Conservation (phyloP, 148 eudicot species). For the Chenopodium berlandieri region DNA sequence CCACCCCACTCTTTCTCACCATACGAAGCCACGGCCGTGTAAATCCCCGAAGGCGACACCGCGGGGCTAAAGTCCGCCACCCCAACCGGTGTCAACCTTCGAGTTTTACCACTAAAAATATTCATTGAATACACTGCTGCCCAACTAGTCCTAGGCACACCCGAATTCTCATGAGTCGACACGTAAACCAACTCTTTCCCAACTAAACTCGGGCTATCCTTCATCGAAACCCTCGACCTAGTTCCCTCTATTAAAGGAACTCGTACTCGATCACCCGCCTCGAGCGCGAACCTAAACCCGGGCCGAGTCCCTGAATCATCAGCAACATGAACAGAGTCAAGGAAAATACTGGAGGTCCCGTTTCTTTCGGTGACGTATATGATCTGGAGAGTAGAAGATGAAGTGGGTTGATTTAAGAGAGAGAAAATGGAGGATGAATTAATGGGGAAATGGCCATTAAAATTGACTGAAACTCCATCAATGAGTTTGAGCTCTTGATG, state of each 20-base stretch:
- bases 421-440: constrained; percentile 26
- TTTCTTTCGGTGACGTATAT: constrained; percentile 66
- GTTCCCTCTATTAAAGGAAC: constrained; percentile 31
- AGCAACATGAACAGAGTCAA: constrained; percentile 34
- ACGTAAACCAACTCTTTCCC: constrained; percentile 59
- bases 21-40: constrained; percentile 80
- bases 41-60: constrained; percentile 74
- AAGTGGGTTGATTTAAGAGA: constrained; percentile 11
- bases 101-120: constrained; percentile 53
- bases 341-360: constrained; percentile 46
- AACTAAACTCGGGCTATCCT: constrained; percentile 72
- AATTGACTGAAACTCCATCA: constrained; percentile 71
- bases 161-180: constrained; percentile 70
- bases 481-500: constrained; percentile 51
- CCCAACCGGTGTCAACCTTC: constrained; percentile 66
- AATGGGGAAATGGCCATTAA: constrained; percentile 65
- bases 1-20: constrained; percentile 75
- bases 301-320: constrained; percentile 26
- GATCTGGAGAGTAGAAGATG: constrained; percentile 32
- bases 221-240: constrained; percentile 42
- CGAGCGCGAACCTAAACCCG: constrained; percentile 34
- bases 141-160: constrained; percentile 67
- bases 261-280: constrained; percentile 31
- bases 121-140: constrained; percentile 78
- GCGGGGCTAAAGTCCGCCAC: constrained; percentile 89